These are phyloP conservation scores for Ceratobasidium sp. DNA, from an alignment of 1,284 basidiomycete genomes.

Conservation along the genomic window DNA sequence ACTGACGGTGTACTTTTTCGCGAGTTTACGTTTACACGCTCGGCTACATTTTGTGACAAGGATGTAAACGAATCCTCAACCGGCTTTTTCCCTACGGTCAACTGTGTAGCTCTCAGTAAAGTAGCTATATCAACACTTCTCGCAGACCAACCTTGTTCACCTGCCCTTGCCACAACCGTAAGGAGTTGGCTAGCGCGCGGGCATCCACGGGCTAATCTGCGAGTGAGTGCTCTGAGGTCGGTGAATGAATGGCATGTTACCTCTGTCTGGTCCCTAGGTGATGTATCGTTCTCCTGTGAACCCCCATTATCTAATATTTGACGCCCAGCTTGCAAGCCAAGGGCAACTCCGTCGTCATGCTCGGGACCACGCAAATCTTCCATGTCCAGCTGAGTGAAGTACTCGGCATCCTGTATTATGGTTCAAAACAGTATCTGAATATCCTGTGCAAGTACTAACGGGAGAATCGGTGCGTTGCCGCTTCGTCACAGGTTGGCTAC, in stretches of 20 bases:
- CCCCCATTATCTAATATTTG: slow-evolving; percentile 12
- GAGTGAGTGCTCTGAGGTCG: not conserved
- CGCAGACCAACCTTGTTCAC: slow-evolving; percentile 5
- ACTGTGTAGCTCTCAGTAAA: slow-evolving; percentile 49
- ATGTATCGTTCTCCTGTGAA: not conserved
- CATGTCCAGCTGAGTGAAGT: slow-evolving; percentile 80
- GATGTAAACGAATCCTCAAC: slow-evolving; percentile 71
- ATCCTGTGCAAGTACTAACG: too few species aligned
- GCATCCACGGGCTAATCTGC: not conserved
- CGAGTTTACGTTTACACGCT: slow-evolving; percentile 67
- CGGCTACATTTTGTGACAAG: slow-evolving; percentile 79
- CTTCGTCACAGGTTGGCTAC: slow-evolving; percentile 58
- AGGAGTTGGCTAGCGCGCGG: not conserved
- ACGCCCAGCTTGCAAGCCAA: slow-evolving; percentile 70
- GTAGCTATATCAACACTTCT: not conserved
- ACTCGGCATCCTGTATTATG: slow-evolving; percentile 47
- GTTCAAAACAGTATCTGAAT: too few species aligned
- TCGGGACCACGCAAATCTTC: slow-evolving; percentile 82
- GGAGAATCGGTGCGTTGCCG: slow-evolving; percentile 56
- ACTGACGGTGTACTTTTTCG: slow-evolving; percentile 66
- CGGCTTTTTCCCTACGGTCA: slow-evolving; percentile 69
- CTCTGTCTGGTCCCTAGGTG: slow-evolving; percentile 1
- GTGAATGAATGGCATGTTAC: not conserved
- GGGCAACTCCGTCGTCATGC: slow-evolving; percentile 68
- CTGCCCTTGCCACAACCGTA: slow-evolving; percentile 23